Evolutionary conservation across 202 grass and related monocot genomes (phyloP).

Genomic region (Eragrostis tef): DNA sequence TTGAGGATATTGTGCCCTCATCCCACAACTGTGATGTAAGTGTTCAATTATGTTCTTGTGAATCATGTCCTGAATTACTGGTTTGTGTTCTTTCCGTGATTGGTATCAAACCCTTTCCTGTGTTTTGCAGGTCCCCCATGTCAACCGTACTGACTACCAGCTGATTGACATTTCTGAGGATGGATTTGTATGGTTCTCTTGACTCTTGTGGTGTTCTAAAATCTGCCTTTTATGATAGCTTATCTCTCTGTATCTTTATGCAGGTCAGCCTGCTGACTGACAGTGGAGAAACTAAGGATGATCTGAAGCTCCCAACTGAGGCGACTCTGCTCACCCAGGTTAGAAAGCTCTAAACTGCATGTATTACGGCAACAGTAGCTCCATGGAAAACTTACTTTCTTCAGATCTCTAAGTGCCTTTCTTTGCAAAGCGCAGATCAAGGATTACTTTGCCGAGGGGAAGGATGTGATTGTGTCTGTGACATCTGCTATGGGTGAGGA

Average conservation of each 20-base stretch:
- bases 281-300: constrained; percentile 81
- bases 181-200: constrained; percentile 70
- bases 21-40: constrained; percentile 92
- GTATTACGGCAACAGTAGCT: background rate
- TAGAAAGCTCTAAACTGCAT: background rate
- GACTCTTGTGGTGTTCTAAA: constrained; percentile 3
- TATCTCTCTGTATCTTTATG: background rate
- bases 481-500: constrained; percentile 88
- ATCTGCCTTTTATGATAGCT: background rate
- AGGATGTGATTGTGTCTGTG: constrained; percentile 74
- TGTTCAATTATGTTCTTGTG: background rate
- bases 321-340: constrained; percentile 67
- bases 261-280: constrained; percentile 89
- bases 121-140: constrained; percentile 63
- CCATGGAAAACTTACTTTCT: background rate
- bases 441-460: constrained; percentile 62
- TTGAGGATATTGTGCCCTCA: constrained; percentile 92
- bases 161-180: constrained; percentile 96
- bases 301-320: constrained; percentile 80
- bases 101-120: constrained; percentile 10
- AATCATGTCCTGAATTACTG: background rate
- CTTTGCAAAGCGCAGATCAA: constrained; percentile 52
- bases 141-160: constrained; percentile 83
- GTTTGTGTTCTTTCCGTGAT: constrained; percentile 8
- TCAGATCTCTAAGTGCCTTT: background rate